These are phyloP conservation scores for Calonectria leucothoes DNA, from an alignment of 2,329 filamentous ascomycete species.

Conservation along the genomic window DNA sequence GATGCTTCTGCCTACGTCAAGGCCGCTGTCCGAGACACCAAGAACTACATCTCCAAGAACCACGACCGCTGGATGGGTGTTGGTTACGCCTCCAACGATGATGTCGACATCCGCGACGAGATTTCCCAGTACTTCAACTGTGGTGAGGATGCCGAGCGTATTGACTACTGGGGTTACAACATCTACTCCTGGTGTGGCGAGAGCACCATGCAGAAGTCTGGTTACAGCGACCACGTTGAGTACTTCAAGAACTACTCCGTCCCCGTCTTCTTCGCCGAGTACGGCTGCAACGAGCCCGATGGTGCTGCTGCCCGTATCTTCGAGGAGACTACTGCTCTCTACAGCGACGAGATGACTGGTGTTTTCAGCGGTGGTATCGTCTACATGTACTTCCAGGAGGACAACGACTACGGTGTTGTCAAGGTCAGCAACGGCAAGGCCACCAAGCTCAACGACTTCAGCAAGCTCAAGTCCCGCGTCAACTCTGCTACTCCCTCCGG, in stretches of 20 bases:
- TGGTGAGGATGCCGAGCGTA: constrained; percentile 70
- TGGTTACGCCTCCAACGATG: constrained; percentile 96
- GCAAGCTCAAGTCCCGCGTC: constrained; percentile 77
- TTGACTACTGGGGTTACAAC: constrained; percentile 99
- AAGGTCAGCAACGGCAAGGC: constrained; percentile 69
- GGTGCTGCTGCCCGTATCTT: constrained; percentile 79
- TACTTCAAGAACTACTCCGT: constrained; percentile 93
- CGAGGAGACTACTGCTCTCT: constrained; percentile 86
- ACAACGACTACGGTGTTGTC: constrained; percentile 88
- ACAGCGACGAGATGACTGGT: constrained; percentile 80
- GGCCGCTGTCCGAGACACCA: constrained; percentile 95
- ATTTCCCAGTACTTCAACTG: constrained; percentile 97
- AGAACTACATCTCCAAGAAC: constrained; percentile 89
- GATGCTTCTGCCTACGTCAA: constrained; percentile 94
- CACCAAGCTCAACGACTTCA: constrained; percentile 79
- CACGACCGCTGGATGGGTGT: constrained; percentile 85
- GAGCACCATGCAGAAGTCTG: constrained; percentile 80
- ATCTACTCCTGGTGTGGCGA: constrained; percentile 99
- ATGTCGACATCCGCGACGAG: constrained; percentile 81
- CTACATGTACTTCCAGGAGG: constrained; percentile 98
- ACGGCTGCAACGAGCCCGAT: constrained; percentile 84
- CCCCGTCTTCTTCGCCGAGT: constrained; percentile 98
- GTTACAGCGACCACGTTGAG: constrained; percentile 83
- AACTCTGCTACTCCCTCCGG: constrained; percentile 73
- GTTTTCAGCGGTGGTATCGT: constrained; percentile 98